Percentiles rank a stretch among this genome's conserved stretches.
Conservation (phyloP, 2,329 filamentous ascomycete genomes). For the Cytospora piceae region DNA sequence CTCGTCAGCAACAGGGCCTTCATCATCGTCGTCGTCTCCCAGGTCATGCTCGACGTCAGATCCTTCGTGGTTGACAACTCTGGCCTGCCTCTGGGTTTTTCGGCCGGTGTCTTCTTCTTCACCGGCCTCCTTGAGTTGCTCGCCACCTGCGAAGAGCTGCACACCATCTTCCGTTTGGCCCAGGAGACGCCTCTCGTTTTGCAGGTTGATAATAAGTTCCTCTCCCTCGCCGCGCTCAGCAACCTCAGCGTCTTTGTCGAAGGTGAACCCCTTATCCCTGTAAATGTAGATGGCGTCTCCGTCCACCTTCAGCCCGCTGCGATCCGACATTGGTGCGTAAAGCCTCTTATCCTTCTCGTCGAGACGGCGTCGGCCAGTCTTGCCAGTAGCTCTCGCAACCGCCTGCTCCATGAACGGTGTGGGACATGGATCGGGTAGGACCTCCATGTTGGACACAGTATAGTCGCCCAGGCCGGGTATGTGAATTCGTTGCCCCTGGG, state of each 20-base stretch:
- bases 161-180: slow-evolving; percentile 83
- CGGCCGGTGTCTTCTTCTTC: slow-evolving; percentile 65
- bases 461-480: slow-evolving; percentile 92
- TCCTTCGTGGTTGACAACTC: slow-evolving; percentile 64
- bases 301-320: slow-evolving; percentile 92
- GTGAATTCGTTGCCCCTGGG: slow-evolving; percentile 83
- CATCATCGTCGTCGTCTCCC: slow-evolving; percentile 53
- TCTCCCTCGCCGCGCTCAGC: slow-evolving; percentile 89
- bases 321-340: slow-evolving; percentile 97
- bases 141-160: slow-evolving; percentile 80
- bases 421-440: slow-evolving; percentile 90
- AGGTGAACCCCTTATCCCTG: slow-evolving; percentile 72
- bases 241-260: slow-evolving; percentile 68
- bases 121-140: slow-evolving; percentile 63
- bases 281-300: slow-evolving; percentile 95
- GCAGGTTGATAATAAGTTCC: slow-evolving; percentile 88
- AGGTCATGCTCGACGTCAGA: slow-evolving; percentile 55
- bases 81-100: slow-evolving; percentile 60
- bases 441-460: slow-evolving; percentile 80
- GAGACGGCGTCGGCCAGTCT: slow-evolving; percentile 76
- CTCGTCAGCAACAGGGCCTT: slow-evolving; percentile 59
- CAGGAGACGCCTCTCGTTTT: slow-evolving; percentile 78
- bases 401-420: slow-evolving; percentile 91
- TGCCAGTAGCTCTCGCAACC: slow-evolving; percentile 80
- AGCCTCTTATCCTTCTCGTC: slow-evolving; percentile 97